A percentile compares a stretch with the other conserved stretches of the same genome.
These are phyloP conservation scores for Starmerella stigmatis DNA, from an alignment of 805 yeast genomes.

Conservation along the genomic window DNA sequence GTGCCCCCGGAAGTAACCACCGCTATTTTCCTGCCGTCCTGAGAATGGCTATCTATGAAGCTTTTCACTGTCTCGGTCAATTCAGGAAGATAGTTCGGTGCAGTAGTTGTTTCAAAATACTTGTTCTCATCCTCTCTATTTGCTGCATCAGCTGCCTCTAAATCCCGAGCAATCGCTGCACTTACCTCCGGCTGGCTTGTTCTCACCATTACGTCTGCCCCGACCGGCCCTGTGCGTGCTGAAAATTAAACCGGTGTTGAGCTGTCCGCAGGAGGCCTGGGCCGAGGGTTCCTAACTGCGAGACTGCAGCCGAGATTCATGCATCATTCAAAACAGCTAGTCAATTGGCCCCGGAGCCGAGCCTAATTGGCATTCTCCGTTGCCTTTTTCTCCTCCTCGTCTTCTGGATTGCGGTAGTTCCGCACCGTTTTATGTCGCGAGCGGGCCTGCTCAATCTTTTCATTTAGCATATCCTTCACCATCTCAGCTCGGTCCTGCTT, in stretches of 20 bases:
- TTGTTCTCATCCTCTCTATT: conserved; percentile 65
- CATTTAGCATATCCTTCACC: conserved; percentile 25
- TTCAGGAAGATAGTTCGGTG: conserved; percentile 63
- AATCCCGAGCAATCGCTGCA: conserved; percentile 67
- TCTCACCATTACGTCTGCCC: neutral
- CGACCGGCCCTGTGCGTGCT: neutral
- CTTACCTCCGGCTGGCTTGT: conserved; percentile 11
- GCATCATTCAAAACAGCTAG: too few relatives aligned
- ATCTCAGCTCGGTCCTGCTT: conserved; percentile 22
- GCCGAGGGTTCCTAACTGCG: neutral
- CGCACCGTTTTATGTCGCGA: conserved; percentile 24
- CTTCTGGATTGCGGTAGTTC: conserved; percentile 20
- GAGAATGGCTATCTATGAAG: conserved; percentile 50
- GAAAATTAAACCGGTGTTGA: too few relatives aligned
- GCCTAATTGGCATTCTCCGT: neutral
- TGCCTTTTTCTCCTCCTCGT: conserved; percentile 2
- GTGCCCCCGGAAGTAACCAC: conserved; percentile 95
- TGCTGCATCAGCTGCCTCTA: conserved; percentile 63
- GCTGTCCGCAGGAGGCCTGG: neutral
- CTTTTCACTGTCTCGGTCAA: conserved; percentile 46
- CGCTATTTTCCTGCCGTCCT: conserved; percentile 43
- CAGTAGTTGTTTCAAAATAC: conserved; percentile 60
- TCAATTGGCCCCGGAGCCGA: too few relatives aligned
- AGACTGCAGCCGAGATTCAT: too few relatives aligned
- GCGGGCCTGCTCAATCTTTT: conserved; percentile 27